Conservation (phyloP, 1,284 basidiomycete genomes). For the Psilocybe mexicana region DNA sequence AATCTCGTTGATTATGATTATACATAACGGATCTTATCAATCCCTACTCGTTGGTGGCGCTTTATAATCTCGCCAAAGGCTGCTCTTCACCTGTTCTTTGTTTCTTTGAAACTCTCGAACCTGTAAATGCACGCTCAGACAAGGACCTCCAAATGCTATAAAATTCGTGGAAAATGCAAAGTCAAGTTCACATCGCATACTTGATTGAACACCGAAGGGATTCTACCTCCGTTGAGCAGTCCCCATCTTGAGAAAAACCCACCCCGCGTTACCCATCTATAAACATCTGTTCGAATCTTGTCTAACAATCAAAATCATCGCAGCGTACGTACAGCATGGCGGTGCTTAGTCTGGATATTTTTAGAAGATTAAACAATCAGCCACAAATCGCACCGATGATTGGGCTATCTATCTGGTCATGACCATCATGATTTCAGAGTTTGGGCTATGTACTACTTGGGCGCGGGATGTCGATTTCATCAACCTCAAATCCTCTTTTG, state of each 20-base stretch:
- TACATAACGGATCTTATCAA: background rate
- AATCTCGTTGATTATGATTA: background rate
- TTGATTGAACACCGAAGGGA: background rate
- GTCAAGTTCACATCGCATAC: background rate
- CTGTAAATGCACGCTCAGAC: background rate
- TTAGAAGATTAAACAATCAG: background rate
- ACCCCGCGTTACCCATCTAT: background rate
- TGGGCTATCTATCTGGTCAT: background rate
- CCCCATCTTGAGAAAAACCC: background rate
- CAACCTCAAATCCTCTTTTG: background rate
- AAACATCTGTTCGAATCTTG: background rate
- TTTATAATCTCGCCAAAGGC: background rate
- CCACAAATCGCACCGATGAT: background rate
- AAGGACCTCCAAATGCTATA: background rate
- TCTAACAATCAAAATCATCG: background rate
- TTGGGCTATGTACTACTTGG: background rate
- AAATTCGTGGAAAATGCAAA: background rate
- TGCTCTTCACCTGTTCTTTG: background rate
- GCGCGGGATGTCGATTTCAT: background rate
- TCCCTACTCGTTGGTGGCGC: background rate
- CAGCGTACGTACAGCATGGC: background rate
- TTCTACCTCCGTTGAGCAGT: background rate
- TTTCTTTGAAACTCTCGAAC: background rate
- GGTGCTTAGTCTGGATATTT: background rate
- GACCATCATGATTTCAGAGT: background rate